Conservation (phyloP, 2,329 filamentous ascomycete genomes). For the Epichloe bromicola region DNA sequence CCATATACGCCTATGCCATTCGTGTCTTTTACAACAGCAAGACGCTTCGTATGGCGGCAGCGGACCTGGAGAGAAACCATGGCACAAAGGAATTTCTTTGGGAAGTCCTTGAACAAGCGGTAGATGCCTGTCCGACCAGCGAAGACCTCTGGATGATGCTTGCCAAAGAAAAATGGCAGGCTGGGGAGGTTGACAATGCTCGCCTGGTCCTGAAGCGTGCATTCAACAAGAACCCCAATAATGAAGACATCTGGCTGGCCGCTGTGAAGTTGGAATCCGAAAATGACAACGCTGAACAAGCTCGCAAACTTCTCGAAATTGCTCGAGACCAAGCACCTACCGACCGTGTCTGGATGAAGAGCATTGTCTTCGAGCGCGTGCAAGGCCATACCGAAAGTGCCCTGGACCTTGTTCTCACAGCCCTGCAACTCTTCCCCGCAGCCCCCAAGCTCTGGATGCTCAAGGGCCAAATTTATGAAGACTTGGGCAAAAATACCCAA, state of each 20-base stretch:
- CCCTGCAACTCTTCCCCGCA: slow-evolving; percentile 72
- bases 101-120: slow-evolving; percentile 79
- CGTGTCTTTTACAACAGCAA: slow-evolving; percentile 81
- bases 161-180: slow-evolving; percentile 86
- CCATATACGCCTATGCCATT: slow-evolving; percentile 84
- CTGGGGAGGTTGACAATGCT: slow-evolving; percentile 76
- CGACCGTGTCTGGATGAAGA: slow-evolving; percentile 95
- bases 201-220: slow-evolving; percentile 74
- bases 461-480: slow-evolving; percentile 95
- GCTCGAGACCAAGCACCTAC: slow-evolving; percentile 84
- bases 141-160: slow-evolving; percentile 94
- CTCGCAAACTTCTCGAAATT: slow-evolving; percentile 65
- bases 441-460: slow-evolving; percentile 93
- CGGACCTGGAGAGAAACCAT: slow-evolving; percentile 82
- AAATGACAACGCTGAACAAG: slow-evolving; percentile 68
- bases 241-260: slow-evolving; percentile 95
- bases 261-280: slow-evolving; percentile 95
- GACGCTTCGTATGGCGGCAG: slow-evolving; percentile 80
- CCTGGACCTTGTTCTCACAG: slow-evolving; percentile 76
- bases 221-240: slow-evolving; percentile 90
- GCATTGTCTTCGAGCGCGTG: slow-evolving; percentile 83
- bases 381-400: slow-evolving; percentile 67
- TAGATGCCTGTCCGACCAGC: slow-evolving; percentile 82
- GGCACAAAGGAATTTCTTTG: slow-evolving; percentile 73
- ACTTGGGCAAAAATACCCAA: slow-evolving; percentile 63